Conservation (phyloP, 73 alveolate species). For the Blepharisma stoltei region DNA sequence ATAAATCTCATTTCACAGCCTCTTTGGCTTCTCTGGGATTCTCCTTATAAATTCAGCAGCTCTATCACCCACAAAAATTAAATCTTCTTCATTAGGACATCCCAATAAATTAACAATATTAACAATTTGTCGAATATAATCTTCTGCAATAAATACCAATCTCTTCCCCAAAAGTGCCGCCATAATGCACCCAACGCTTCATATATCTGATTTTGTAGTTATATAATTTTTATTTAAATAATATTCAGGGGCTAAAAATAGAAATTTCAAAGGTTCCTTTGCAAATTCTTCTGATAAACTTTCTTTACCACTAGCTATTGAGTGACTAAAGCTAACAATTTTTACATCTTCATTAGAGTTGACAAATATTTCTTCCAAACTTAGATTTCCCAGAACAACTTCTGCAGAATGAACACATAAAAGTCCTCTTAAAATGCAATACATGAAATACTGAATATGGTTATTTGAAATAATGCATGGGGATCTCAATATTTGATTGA, state of each 20-base stretch:
- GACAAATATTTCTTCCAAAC: conserved; percentile 84
- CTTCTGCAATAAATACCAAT: conserved; percentile 91
- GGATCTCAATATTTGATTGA: conserved; percentile 86
- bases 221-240: conserved; percentile 79
- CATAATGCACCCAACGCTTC: conserved; percentile 88
- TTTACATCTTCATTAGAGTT: conserved; percentile 89
- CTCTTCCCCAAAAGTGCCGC: conserved; percentile 74
- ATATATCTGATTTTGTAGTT: conserved; percentile 77
- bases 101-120: conserved; percentile 82
- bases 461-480: conserved; percentile 78
- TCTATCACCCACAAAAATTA: conserved; percentile 77
- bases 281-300: conserved; percentile 44
- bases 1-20: conserved; percentile 70
- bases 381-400: conserved; percentile 90
- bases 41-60: conserved; percentile 77
- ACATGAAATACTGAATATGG: conserved; percentile 75
- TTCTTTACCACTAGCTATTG: conserved; percentile 59
- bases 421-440: conserved; percentile 79
- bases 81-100: conserved; percentile 81
- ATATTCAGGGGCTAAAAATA: conserved; percentile 96
- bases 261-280: conserved; percentile 70
- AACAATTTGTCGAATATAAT: conserved; percentile 83
- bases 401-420: conserved; percentile 89
- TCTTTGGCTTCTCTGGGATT: conserved; percentile 71
- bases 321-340: conserved; percentile 83